Percentiles rank a stretch among this genome's conserved stretches.
Evolutionary conservation across 108 stramenopile genomes (phyloP).

Genomic region (Nitzschia sp.): DNA sequence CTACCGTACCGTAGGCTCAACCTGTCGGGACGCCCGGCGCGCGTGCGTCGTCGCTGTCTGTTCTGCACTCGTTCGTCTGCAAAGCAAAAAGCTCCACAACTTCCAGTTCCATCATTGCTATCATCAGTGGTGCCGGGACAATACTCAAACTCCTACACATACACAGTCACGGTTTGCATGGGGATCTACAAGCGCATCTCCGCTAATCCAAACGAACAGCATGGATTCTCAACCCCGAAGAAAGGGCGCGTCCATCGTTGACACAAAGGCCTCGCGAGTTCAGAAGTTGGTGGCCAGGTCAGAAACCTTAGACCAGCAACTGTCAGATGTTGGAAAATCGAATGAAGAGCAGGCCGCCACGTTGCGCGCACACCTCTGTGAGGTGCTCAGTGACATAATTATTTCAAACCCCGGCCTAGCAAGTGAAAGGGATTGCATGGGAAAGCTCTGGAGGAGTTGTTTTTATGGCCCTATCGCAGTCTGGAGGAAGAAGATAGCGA

Average conservation of each 20-base stretch:
- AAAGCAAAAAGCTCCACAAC: no score
- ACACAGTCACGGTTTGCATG: no score
- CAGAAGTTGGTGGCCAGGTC: background rate
- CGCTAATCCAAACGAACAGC: background rate
- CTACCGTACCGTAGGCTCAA: no score
- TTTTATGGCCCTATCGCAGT: constrained; percentile 72
- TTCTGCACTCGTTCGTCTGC: no score
- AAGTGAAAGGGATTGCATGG: constrained; percentile 41
- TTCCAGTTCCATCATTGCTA: no score
- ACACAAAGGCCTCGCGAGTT: background rate
- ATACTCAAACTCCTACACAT: no score
- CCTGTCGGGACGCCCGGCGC: no score
- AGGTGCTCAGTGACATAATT: constrained; percentile 65
- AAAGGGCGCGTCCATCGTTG: background rate
- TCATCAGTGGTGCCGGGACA: no score
- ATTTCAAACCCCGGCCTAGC: constrained; percentile 55
- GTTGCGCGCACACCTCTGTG: constrained; percentile 63
- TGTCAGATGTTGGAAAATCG: background rate
- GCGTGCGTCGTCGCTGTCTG: no score
- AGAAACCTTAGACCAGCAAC: constrained; percentile 14
- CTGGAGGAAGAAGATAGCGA: constrained; percentile 44
- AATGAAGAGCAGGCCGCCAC: constrained; percentile 17
- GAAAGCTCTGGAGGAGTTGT: constrained; percentile 74
- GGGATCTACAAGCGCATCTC: no score
- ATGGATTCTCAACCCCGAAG: constrained; percentile 20